phyloP scores from a whole-genome alignment of 1,284 basidiomycete species.

The Fomitopsis schrenkii region DNA sequence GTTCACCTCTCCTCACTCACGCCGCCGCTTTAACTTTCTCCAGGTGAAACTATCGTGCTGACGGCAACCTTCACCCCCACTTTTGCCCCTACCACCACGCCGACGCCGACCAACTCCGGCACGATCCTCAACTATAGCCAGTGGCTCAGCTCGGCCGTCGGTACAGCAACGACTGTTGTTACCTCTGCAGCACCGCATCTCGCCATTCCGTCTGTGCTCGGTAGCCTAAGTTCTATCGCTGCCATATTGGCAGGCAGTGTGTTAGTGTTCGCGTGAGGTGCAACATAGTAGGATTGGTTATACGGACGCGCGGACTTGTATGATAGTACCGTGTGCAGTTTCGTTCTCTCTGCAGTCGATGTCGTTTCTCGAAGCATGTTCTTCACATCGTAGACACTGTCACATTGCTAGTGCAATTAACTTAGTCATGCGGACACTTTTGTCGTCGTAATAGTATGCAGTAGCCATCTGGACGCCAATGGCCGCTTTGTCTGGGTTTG shows the following conservation, averaged over 20 bases:
- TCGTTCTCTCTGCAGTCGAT: background rate
- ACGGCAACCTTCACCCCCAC: slow-evolving; percentile 56
- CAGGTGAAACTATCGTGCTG: slow-evolving; percentile 35
- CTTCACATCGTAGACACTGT: no score
- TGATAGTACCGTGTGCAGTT: background rate
- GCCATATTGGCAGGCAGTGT: background rate
- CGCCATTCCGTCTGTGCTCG: background rate
- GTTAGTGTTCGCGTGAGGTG: background rate
- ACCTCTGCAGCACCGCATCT: background rate
- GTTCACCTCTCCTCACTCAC: background rate
- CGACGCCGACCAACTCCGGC: slow-evolving; percentile 38
- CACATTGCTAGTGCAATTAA: no score
- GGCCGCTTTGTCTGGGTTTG: no score
- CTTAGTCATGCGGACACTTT: background rate
- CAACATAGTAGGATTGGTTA: background rate
- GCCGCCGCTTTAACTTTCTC: background rate
- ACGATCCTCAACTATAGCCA: slow-evolving; percentile 50
- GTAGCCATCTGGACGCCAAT: no score
- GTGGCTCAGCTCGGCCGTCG: slow-evolving; percentile 41
- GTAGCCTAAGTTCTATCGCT: background rate
- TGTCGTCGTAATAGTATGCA: no score
- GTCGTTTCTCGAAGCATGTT: no score
- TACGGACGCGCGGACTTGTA: background rate
- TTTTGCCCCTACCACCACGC: slow-evolving; percentile 37
- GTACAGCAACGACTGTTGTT: slow-evolving; percentile 33